A percentile compares a stretch with the other conserved stretches of the same genome.
These are phyloP conservation scores for Cutaneotrichosporon cyanovorans DNA, from an alignment of 1,284 basidiomycete species.

Conservation along the genomic window DNA sequence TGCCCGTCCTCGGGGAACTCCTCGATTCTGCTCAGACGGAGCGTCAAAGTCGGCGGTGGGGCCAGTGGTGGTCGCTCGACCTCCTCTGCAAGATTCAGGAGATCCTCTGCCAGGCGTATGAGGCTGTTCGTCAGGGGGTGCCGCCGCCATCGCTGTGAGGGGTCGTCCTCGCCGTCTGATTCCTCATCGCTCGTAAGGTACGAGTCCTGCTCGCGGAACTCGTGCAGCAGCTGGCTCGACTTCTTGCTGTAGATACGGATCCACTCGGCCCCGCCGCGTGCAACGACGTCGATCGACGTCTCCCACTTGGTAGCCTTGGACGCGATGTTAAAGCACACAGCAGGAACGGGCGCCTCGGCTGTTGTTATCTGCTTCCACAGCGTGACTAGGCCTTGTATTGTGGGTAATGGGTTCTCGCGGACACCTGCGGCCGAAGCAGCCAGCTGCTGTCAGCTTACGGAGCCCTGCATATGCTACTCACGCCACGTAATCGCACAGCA, in stretches of 20 bases:
- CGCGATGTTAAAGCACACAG: constrained; percentile 43
- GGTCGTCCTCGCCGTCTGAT: constrained; percentile 23
- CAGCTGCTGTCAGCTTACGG: constrained; percentile 4
- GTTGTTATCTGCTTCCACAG: constrained; percentile 65
- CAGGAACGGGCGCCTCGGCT: constrained; percentile 54
- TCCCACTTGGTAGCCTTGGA: constrained; percentile 3
- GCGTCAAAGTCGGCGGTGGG: constrained; percentile 47
- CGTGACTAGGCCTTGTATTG: constrained; percentile 35
- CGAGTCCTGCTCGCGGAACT: constrained; percentile 73
- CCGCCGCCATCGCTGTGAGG: not conserved
- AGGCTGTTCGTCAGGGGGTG: constrained; percentile 13
- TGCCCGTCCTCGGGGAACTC: constrained; percentile 43
- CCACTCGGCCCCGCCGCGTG: constrained; percentile 65
- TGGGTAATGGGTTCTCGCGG: constrained; percentile 30
- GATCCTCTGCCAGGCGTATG: constrained; percentile 30
- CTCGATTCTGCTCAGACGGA: constrained; percentile 61
- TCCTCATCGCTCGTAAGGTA: constrained; percentile 52
- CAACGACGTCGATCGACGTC: constrained; percentile 58
- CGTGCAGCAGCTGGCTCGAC: constrained; percentile 62
- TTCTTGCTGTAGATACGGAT: constrained; percentile 74
- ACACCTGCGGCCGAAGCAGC: constrained; percentile 5
- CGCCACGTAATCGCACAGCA: constrained; percentile 10
- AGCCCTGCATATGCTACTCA: constrained; percentile 5
- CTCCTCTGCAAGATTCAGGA: constrained; percentile 45
- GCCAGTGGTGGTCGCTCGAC: constrained; percentile 22